Conservation (phyloP, 2,329 filamentous ascomycete species). For the Cryphonectria japonica region DNA sequence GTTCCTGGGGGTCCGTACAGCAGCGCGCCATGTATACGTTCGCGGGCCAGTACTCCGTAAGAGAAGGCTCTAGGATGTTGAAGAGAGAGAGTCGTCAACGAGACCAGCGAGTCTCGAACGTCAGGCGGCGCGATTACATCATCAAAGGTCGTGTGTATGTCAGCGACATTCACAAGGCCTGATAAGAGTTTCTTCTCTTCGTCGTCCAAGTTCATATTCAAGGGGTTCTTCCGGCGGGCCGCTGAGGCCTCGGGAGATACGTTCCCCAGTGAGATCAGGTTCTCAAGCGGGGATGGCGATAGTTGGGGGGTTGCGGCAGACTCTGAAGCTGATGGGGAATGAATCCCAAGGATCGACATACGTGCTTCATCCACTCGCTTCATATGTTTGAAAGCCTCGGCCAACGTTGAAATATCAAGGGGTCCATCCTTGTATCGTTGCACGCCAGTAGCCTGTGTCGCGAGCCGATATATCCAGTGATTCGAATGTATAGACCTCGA, state of each 20-base stretch:
- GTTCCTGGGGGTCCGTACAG: constrained; percentile 88
- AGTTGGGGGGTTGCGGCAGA: constrained; percentile 38
- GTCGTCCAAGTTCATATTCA: constrained; percentile 60
- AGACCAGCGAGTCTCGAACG: constrained; percentile 85
- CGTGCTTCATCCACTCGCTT: constrained; percentile 20
- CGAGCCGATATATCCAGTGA: constrained; percentile 41
- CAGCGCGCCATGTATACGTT: constrained; percentile 87
- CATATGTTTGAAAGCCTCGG: constrained; percentile 36
- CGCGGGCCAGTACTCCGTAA: constrained; percentile 89
- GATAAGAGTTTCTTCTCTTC: constrained; percentile 83
- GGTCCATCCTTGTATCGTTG: constrained; percentile 25
- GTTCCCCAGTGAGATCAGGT: constrained; percentile 22
- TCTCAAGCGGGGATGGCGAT: constrained; percentile 34
- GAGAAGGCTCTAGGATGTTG: constrained; percentile 91
- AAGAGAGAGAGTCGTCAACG: constrained; percentile 84
- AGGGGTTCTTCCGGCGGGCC: constrained; percentile 18
- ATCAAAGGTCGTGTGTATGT: constrained; percentile 83
- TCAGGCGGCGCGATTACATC: constrained; percentile 83
- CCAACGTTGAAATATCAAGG: constrained; percentile 28
- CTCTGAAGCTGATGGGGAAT: constrained; percentile 31
- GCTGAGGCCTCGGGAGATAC: constrained; percentile 18
- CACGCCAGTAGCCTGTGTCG: constrained; percentile 36
- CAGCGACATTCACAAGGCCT: constrained; percentile 79
- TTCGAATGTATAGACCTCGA: constrained; percentile 36
- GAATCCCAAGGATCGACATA: constrained; percentile 2